Evolutionary conservation across 768 basidiomycete genomes (phyloP), one percentile per base, ranked within the genome.

Genomic region (Imleria badia): DNA sequence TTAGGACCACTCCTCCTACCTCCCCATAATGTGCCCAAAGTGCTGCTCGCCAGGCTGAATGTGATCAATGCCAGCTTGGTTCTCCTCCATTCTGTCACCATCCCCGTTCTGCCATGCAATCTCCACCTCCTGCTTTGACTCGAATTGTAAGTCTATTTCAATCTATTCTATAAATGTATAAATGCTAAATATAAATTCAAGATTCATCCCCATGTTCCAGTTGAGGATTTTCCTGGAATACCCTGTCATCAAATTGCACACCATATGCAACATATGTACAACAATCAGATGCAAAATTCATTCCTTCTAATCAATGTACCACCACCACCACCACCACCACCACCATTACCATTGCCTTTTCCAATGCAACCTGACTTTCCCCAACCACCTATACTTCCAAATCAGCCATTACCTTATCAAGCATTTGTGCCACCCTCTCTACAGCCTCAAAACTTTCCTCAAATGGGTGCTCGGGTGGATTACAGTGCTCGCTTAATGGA

Each of bases 171-270:
- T 41, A 19, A 17, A 13, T 22, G 23, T 22, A 13, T 17, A 5
- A n/a, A 40, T 9, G 10, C 19, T 36, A 41, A 31, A 17, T 41
- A 11, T n/a, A 14, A 8, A 10, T 22, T 17, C 19, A 17, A 52
- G 54, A 7, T 12, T 0, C 41, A 45, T 52, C 43, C 49, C 31
- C 38, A 49, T 52, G 50, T 55, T 17, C 44, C 31, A 6, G 19
- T 55, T 6, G 1, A 45, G 10, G 50, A 55, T 41, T 55, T 52
- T 53, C 26, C 54, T 52, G 44, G 22, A 0, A 45, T 56, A 22
- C 45, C 44, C 0, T 2, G 3, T 0, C 12, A 54, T 47, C 15
- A 12, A 14, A 54, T 56, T 54, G 51, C 36, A 17, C 26, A 55
- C 41, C 23, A 56, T 1, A 22, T 33, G 22, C 50, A 52, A 45